Evolutionary conservation across 2,329 filamentous ascomycete genomes (phyloP).

Genomic region (Tolypocladium ovalisporum): DNA sequence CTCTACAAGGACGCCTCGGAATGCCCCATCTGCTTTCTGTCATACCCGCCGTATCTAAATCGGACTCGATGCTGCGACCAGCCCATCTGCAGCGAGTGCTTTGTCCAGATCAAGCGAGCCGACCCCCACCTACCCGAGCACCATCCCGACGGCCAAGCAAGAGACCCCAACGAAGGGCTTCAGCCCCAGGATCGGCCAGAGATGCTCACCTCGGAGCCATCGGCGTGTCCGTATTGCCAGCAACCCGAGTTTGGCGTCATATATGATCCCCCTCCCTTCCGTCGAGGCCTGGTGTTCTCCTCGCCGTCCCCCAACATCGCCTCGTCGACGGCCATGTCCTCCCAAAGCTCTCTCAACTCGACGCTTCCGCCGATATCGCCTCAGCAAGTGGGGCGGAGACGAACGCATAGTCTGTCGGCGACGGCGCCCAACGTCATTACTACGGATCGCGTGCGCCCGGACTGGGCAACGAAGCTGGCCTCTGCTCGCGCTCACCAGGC

Average conservation of each 20-base stretch:
- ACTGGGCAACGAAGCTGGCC: constrained; percentile 86
- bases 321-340: constrained; percentile 66
- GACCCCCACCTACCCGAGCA: constrained; percentile 87
- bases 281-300: constrained; percentile 67
- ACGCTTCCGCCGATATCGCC: constrained; percentile 30
- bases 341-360: constrained; percentile 68
- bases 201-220: constrained; percentile 79
- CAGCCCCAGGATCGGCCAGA: constrained; percentile 42
- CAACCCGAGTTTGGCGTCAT: constrained; percentile 95
- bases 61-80: constrained; percentile 93
- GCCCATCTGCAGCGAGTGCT: constrained; percentile 94
- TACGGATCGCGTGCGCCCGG: constrained; percentile 83
- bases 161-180: constrained; percentile 22
- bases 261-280: constrained; percentile 81
- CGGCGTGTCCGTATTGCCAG: constrained; percentile 89
- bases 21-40: constrained; percentile 94
- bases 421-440: constrained; percentile 80
- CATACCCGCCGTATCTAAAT: constrained; percentile 91
- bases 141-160: constrained; percentile 34
- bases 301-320: constrained; percentile 27
- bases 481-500: constrained; percentile 77
- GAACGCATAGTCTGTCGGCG: constrained; percentile 60
- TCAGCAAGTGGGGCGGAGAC: constrained; percentile 27
- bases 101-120: constrained; percentile 93
- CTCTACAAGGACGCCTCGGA: constrained; percentile 85